Evolutionary conservation across 805 yeast species (phyloP).

Genomic region (Pichia ethanolica): DNA sequence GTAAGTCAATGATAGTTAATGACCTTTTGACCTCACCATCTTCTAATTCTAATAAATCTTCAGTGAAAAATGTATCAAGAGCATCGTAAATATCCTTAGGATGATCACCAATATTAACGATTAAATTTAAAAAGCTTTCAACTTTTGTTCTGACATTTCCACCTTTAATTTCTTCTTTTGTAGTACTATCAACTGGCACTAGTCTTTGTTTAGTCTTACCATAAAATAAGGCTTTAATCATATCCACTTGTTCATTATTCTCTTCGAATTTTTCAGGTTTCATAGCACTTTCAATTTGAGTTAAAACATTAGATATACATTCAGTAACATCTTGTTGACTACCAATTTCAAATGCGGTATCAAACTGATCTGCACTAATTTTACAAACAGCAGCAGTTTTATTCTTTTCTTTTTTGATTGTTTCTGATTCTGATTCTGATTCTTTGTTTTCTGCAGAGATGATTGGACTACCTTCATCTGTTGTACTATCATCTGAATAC

Average conservation of each 20-base stretch:
- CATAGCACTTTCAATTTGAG: constrained; percentile 83
- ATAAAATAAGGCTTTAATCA: constrained; percentile 72
- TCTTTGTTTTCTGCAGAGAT: too few relatives aligned
- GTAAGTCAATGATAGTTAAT: constrained; percentile 62
- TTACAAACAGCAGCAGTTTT: constrained; percentile 26
- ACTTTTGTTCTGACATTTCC: constrained; percentile 39
- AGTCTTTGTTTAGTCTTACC: constrained; percentile 81
- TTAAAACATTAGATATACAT: constrained; percentile 88
- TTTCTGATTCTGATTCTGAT: neutral
- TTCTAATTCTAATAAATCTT: constrained; percentile 60
- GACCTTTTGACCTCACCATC: constrained; percentile 71
- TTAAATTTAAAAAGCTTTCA: constrained; percentile 74
- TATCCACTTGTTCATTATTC: constrained; percentile 77
- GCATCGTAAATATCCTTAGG: constrained; percentile 90
- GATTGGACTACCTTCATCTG: neutral
- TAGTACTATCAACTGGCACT: constrained; percentile 35
- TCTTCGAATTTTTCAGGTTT: constrained; percentile 57
- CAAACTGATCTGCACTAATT: constrained; percentile 58
- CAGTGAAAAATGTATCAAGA: constrained; percentile 73
- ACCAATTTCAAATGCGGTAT: constrained; percentile 70
- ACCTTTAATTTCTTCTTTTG: constrained; percentile 24
- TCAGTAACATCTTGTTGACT: constrained; percentile 97
- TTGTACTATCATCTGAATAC: neutral
- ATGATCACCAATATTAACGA: constrained; percentile 81
- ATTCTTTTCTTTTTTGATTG: constrained; percentile 3